Evolutionary conservation across 2,329 filamentous ascomycete genomes (phyloP), one percentile per base, ranked within the genome.

Genomic region (Chaetoscypha palmicola): DNA sequence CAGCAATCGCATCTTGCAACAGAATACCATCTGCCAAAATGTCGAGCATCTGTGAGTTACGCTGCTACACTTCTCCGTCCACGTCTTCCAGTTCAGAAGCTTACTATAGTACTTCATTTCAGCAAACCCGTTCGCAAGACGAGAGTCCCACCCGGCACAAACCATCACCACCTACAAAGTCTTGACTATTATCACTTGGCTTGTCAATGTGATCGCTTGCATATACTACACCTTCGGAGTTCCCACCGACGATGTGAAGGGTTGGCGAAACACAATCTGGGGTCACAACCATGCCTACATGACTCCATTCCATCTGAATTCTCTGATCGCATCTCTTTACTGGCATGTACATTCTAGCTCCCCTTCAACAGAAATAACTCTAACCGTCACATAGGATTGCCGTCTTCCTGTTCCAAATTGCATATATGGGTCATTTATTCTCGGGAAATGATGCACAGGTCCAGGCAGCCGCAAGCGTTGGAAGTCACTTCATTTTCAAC

Each of bases 401-500:
- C 38, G 74, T 94, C 47, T 86, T 87, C 61, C 64, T 89, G 55
- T 71, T 86, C 28, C 89, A 95, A 62, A 67, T 82, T 41, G 79
- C 76, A 55, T 94, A 94, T 64, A 71, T 89, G 47, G 77, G 73
- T 57, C 79, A 87, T 57, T 77, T 95, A 53, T 94, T 88, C 71
- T 81, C 79, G 36, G 69, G 71, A 53, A 77, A 83, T 54, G 61
- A 71, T 35, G 75, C 76, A 21, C 71, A 76, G 41, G 76, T 87
- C 51, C 76, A 77, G 48, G 74, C 79, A 12, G 86, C 88, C 17
- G 83, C 83, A 53, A 81, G 85, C 53, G 82, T 94, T 11, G 88
- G 86, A 48, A 76, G 78, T 55, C 86, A 94, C 70, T 94, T 91
- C 66, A 88, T 94, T 62, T 62, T 84, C 56, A 85, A 88, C 73